phyloP scores from a whole-genome alignment of 306 rosid genomes.

The Abrus precatorius region DNA sequence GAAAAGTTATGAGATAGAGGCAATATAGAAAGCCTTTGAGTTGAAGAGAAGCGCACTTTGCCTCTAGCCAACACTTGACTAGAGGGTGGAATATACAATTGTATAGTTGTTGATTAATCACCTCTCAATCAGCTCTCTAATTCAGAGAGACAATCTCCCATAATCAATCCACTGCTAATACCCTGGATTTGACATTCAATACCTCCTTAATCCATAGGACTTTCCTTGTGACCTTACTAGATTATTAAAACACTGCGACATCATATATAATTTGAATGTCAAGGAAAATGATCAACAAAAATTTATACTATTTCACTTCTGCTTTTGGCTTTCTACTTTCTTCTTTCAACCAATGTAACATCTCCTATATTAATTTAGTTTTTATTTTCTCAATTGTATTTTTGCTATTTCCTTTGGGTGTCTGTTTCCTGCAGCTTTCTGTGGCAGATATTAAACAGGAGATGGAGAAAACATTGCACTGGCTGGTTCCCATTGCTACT shows the following conservation, averaged over 20 bases:
- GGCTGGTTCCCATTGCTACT: slow-evolving; percentile 89
- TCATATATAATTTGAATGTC: slow-evolving; percentile 10
- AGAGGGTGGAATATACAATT: neutral
- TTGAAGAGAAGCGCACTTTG: slow-evolving; percentile 3
- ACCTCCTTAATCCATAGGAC: neutral
- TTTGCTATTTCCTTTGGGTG: neutral
- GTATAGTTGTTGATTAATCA: slow-evolving; percentile 3
- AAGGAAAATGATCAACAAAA: neutral
- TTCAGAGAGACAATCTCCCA: neutral
- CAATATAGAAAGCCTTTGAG: neutral
- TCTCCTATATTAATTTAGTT: slow-evolving; percentile 15
- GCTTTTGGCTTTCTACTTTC: slow-evolving; percentile 28
- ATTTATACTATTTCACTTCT: slow-evolving; percentile 14
- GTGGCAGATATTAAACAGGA: slow-evolving; percentile 74
- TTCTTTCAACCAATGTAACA: neutral
- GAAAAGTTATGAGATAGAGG: slow-evolving; percentile 5
- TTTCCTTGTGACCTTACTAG: slow-evolving; percentile 17
- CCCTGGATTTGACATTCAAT: neutral
- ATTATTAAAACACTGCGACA: slow-evolving; percentile 17
- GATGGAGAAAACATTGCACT: slow-evolving; percentile 86
- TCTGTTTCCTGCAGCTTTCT: slow-evolving; percentile 67
- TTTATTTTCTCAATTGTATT: neutral
- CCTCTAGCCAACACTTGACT: slow-evolving; percentile 18
- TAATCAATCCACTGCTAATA: slow-evolving; percentile 28
- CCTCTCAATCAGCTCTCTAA: slow-evolving; percentile 5